Base-by-base conservation (phyloP, 2,329 filamentous ascomycete genomes). In the Sordariomycetes sp. region DNA sequence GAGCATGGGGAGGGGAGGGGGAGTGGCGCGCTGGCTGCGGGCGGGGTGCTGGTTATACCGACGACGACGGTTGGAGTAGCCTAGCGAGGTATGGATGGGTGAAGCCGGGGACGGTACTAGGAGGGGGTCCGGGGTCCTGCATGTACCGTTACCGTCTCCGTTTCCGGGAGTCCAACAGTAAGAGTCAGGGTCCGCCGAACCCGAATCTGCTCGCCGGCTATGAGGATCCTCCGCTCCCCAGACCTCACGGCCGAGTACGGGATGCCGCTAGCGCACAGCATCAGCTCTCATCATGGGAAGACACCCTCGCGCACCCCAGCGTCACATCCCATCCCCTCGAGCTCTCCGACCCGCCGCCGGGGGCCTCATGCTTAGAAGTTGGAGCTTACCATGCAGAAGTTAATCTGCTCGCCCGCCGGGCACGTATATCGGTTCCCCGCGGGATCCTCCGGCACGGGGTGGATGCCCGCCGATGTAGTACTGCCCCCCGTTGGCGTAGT, bases 391-490 rank as follows among this genome's bases (percentile, higher is more conserved):
- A 72, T 62, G 66, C 70, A 17, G 70, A 72, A 10, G 64, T 69
- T 69, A 42, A 67, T 64, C 57, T 71, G 65, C 15, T 62, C 53
- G 10, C 69, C 69, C n/a, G 65, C 60, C 24, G 68, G 68, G 61
- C 70, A 72, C 28, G 65, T 67, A 60, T 72, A 69, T 45, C 69
- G 64, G 53, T 66, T 65, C 34, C 62, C 63, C 34, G 61, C 63
- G 13, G 70, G 67, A 25, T 66, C 65, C 35, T 70, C 62, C 10
- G 72, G 64, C 17, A 69, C 62, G 15, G 69, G 70, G 56, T 62
- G 69, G 56, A 72, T 66, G 24, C 63, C 61, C 60, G 57, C 72
- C 70, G 42, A 72, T 71, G 59, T 70, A 66, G 59, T 72, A 72
- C 8, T 66, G 64, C 2, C 70, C 70, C 3, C 69, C 69, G 58